phyloP scores from a whole-genome alignment of 1,284 basidiomycete genomes.

The Peniophora sp. region DNA sequence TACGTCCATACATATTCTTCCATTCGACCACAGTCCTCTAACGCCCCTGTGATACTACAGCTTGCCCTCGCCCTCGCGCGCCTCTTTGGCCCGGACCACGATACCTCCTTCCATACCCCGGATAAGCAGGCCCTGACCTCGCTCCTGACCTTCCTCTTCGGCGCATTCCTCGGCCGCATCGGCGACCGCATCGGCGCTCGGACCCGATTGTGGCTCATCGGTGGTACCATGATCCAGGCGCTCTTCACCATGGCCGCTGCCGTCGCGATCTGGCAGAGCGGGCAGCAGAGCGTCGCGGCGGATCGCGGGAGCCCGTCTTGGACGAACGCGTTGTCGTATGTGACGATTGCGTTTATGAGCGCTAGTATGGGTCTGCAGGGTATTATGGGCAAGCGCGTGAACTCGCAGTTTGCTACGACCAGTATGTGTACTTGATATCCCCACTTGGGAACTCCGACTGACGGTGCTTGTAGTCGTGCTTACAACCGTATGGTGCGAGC shows the following conservation, averaged over 20 bases:
- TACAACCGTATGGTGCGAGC: constrained; percentile 82
- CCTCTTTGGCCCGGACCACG: constrained; percentile 48
- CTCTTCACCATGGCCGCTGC: constrained; percentile 69
- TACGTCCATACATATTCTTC: constrained; percentile 16
- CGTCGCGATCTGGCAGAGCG: constrained; percentile 57
- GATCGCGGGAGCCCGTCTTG: constrained; percentile 58
- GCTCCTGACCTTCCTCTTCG: constrained; percentile 64
- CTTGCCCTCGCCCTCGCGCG: constrained; percentile 55
- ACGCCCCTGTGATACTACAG: constrained; percentile 20
- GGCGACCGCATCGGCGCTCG: constrained; percentile 65
- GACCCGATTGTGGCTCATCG: constrained; percentile 68
- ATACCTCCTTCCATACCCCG: constrained; percentile 60
- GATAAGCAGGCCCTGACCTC: constrained; percentile 81
- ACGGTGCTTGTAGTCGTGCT: constrained; percentile 46
- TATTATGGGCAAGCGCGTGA: constrained; percentile 76
- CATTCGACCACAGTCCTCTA: constrained; percentile 14
- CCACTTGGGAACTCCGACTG: background rate
- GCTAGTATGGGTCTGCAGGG: constrained; percentile 75
- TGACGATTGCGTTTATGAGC: constrained; percentile 69
- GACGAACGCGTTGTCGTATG: constrained; percentile 58
- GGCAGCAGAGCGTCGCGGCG: constrained; percentile 45
- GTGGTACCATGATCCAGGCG: constrained; percentile 67
- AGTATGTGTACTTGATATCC: constrained; percentile 33
- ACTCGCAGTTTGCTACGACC: constrained; percentile 73
- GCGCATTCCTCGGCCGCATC: constrained; percentile 65